phyloP scores from a whole-genome alignment of 2,329 filamentous ascomycete species.

The Cercospora canescens region DNA sequence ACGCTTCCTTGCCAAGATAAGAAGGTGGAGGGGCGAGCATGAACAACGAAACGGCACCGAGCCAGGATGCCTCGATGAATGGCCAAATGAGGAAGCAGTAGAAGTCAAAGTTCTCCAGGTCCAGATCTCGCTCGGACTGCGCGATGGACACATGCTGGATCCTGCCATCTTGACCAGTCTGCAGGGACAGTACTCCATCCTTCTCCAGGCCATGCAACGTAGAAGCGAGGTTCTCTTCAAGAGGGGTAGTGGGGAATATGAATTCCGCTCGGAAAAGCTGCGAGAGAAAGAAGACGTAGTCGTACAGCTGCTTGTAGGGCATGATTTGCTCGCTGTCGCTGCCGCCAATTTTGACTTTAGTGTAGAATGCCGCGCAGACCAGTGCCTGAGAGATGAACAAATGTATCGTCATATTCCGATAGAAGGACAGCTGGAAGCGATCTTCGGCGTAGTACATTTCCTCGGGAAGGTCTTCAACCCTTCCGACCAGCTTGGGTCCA shows the following conservation, averaged over 20 bases:
- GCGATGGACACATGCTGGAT: slow-evolving; percentile 73
- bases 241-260: slow-evolving; percentile 87
- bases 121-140: slow-evolving; percentile 71
- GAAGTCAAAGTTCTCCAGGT: slow-evolving; percentile 95
- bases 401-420: slow-evolving; percentile 99
- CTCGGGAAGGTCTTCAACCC: slow-evolving; percentile 77
- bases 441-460: slow-evolving; percentile 95
- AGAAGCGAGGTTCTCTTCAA: slow-evolving; percentile 76
- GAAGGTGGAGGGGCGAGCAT: slow-evolving; percentile 72
- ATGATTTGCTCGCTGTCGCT: slow-evolving; percentile 66
- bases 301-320: slow-evolving; percentile 69
- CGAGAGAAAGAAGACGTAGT: slow-evolving; percentile 86
- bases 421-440: slow-evolving; percentile 93
- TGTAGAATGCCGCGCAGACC: slow-evolving; percentile 89
- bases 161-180: slow-evolving; percentile 52
- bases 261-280: slow-evolving; percentile 95
- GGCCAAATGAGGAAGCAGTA: slow-evolving; percentile 99
- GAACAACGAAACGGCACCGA: slow-evolving; percentile 84
- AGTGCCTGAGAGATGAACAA: slow-evolving; percentile 93
- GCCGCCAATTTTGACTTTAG: slow-evolving; percentile 85
- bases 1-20: slow-evolving; percentile 54
- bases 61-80: slow-evolving; percentile 92
- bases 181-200: slow-evolving; percentile 73
- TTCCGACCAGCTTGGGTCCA: slow-evolving; percentile 82
- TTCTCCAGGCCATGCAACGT: slow-evolving; percentile 75